These are phyloP conservation scores for Dictyostelium capitatum DNA, from an alignment of 78 protist species.

Conservation along the genomic window DNA sequence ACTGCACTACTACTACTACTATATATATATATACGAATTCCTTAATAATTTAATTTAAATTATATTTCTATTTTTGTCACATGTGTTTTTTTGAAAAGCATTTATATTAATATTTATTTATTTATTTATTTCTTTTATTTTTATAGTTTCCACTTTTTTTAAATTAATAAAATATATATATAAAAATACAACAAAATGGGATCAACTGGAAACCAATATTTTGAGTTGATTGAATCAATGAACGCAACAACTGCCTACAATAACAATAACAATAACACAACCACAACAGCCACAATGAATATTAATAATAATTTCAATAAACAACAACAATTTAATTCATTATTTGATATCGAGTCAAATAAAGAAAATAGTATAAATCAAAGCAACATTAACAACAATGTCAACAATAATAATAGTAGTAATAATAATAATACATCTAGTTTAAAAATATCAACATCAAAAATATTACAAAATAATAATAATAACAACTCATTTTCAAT, in stretches of 20 bases:
- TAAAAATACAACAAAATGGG: background rate
- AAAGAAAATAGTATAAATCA: conserved; percentile 56
- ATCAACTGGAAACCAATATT: background rate
- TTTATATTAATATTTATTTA: too few relatives aligned
- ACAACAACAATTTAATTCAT: background rate
- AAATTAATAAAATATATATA: background rate
- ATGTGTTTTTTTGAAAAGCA: too few relatives aligned
- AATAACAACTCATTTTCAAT: background rate
- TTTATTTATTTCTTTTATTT: too few relatives aligned
- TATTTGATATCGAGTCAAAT: conserved; percentile 28
- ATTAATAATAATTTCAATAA: background rate
- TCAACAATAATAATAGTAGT: background rate
- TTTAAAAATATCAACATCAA: conserved; percentile 15
- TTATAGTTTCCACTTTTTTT: too few relatives aligned
- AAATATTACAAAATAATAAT: background rate
- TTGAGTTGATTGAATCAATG: background rate
- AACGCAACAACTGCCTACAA: background rate
- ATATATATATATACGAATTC: too few relatives aligned
- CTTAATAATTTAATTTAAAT: too few relatives aligned
- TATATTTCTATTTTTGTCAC: too few relatives aligned
- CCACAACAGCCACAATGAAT: background rate
- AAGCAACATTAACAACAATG: conserved; percentile 21
- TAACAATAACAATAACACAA: background rate
- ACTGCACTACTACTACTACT: too few relatives aligned
- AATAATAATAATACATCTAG: background rate